Base-by-base conservation (phyloP, 129 eudicot genomes). In the Flaveria brownii region DNA sequence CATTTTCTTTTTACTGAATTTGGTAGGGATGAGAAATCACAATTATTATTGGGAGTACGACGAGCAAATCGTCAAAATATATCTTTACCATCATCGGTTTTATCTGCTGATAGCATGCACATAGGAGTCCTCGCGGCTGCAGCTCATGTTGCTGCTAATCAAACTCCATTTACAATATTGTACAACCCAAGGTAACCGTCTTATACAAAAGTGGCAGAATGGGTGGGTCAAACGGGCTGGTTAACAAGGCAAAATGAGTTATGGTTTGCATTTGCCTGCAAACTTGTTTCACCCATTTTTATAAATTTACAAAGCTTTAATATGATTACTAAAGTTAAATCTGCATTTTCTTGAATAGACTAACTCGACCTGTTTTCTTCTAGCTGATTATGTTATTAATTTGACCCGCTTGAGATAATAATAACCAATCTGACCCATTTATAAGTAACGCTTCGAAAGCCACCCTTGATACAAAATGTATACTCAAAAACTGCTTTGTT, bases 81-180 rank as follows among this genome's bases (percentile, higher is more conserved):
- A 22, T 75, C 97, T 59, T 74, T 91, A 76, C 97, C 99, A 25
- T 95, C 99, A 60, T 95, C 99, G 2, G 99, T 95, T 78, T 83
- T 95, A 51, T 95, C 99, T 15, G 97, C 97, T 57, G 97, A 95
- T 80, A 95, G 99, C 80, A 95, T 95, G 99, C 99, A 91, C 82
- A 95, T 95, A n/a, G 99, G 99, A 74, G 95, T 95, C 41, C 97
- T 95, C 83, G 99, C 99, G 76, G 99, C 99, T 55, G 99, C 99
- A 33, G 97, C 99, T 59, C 97, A 95, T 88, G 97, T 97, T 71
- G 90, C 97, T 69, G 92, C 97, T 70, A 95, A 86, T 74, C 77
- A 93, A 78, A 95, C 86, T 55, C 86, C 97, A 2, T 95, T 95
- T 50, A 89, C 97, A 0, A 85, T 95, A 25, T 95, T 95, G 79